A percentile compares a stretch with the other conserved stretches of the same genome.
These are phyloP conservation scores for Thielaviopsis musarum DNA, from an alignment of 2,329 filamentous ascomycete species.

Conservation along the genomic window DNA sequence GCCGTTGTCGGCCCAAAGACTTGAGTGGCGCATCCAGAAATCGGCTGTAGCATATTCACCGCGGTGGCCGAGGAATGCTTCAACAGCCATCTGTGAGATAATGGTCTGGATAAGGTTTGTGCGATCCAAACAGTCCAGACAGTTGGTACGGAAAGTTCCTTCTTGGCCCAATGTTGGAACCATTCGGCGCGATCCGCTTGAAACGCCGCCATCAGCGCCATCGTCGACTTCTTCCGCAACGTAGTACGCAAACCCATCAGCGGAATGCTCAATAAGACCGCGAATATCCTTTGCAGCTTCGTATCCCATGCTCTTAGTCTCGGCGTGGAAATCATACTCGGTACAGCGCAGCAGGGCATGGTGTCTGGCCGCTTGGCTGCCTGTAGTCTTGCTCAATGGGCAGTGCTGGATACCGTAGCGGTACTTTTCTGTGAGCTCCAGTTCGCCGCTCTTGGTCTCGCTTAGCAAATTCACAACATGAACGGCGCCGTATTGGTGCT, in stretches of 20 bases:
- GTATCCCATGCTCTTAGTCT: conserved; percentile 77
- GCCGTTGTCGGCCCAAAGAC: conserved; percentile 92
- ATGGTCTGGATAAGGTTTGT: conserved; percentile 95
- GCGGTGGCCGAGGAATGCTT: conserved; percentile 63
- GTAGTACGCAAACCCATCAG: conserved; percentile 84
- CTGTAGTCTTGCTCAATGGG: conserved; percentile 42
- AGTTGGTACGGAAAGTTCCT: conserved; percentile 92
- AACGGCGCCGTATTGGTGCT: conserved; percentile 72
- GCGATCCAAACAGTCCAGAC: conserved; percentile 84
- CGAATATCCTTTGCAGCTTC: conserved; percentile 79
- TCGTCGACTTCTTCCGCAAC: conserved; percentile 58
- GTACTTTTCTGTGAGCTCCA: conserved; percentile 67
- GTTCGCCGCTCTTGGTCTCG: conserved; percentile 70
- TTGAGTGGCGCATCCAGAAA: conserved; percentile 85
- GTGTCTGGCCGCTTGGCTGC: conserved; percentile 25
- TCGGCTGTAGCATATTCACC: conserved; percentile 54
- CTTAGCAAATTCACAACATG: conserved; percentile 93
- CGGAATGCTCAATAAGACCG: conserved; percentile 58
- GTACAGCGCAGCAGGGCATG: conserved; percentile 65
- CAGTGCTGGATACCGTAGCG: conserved; percentile 60
- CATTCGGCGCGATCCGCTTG: conserved; percentile 22
- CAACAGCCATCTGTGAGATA: conserved; percentile 82
- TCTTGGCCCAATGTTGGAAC: conserved; percentile 76
- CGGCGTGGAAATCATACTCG: conserved; percentile 92
- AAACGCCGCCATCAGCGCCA: conserved; percentile 23